These are phyloP conservation scores for Plantago major DNA, from an alignment of 257 asterid species.

Conservation along the genomic window DNA sequence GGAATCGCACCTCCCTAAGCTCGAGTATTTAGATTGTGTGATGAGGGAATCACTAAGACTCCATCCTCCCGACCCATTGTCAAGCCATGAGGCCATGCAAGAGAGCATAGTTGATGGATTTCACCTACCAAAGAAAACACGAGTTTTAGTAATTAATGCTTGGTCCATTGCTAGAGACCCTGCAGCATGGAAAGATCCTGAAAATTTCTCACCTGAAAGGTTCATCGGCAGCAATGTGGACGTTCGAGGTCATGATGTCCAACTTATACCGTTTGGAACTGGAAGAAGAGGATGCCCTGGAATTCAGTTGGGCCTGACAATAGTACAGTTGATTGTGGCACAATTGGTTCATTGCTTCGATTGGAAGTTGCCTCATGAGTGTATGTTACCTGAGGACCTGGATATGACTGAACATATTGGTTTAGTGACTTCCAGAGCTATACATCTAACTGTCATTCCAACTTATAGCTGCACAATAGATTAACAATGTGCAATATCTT, in stretches of 20 bases:
- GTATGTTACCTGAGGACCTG: constrained; percentile 15
- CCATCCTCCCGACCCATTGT: constrained; percentile 25
- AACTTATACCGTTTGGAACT: constrained; percentile 31
- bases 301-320: constrained; percentile 22
- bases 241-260: constrained; percentile 23
- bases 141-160: too few relatives aligned
- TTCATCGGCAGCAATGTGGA: constrained; percentile 25
- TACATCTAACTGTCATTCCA: constrained; percentile 25
- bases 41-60: constrained; percentile 29
- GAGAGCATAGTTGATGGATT: constrained; percentile 27
- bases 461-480: constrained; percentile 5
- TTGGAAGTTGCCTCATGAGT: constrained; percentile 30
- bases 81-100: constrained; percentile 28
- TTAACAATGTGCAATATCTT: too few relatives aligned
- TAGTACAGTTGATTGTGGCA: constrained; percentile 23
- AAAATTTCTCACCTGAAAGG: constrained; percentile 28
- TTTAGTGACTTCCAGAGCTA: constrained; percentile 14
- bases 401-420: constrained; percentile 29
- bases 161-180: constrained; percentile 34
- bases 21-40: constrained; percentile 23
- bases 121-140: constrained; percentile 19
- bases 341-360: constrained; percentile 37
- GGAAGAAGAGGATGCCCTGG: constrained; percentile 20
- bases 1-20: constrained; percentile 24
- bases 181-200: constrained; percentile 15